These are phyloP conservation scores for Pseudonitzschia pungens DNA, from an alignment of 108 stramenopile genomes.

Conservation along the genomic window DNA sequence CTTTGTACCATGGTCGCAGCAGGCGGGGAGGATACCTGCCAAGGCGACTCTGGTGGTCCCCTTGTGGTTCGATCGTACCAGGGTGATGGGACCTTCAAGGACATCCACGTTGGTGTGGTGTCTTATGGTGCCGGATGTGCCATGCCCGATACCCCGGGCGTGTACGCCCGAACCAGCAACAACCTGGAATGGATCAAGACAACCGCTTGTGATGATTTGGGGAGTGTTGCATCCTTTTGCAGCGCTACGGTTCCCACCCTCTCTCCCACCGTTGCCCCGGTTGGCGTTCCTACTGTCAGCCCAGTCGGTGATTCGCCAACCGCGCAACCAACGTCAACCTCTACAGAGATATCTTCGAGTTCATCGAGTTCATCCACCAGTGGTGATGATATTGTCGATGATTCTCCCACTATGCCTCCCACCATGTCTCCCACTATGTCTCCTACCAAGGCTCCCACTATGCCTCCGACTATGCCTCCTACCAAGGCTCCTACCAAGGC, in stretches of 20 bases:
- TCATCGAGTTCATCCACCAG: too few relatives aligned
- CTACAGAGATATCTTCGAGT: too few relatives aligned
- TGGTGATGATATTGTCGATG: too few relatives aligned
- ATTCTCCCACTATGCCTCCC: too few relatives aligned
- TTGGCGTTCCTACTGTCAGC: too few relatives aligned
- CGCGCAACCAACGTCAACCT: too few relatives aligned
- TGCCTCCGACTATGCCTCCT: slow-evolving; percentile 66
- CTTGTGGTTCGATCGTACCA: slow-evolving; percentile 11
- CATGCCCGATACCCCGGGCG: slow-evolving; percentile 26
- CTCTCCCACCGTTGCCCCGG: too few relatives aligned
- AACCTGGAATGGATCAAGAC: slow-evolving; percentile 29
- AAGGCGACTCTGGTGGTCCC: slow-evolving; percentile 60
- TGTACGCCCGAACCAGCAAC: slow-evolving; percentile 25
- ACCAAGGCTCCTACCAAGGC: slow-evolving; percentile 24
- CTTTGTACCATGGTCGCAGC: slow-evolving; percentile 36
- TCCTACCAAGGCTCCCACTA: slow-evolving; percentile 49
- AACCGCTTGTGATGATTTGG: slow-evolving; percentile 9
- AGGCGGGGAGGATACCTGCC: slow-evolving; percentile 47
- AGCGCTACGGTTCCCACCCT: too few relatives aligned
- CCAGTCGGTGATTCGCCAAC: too few relatives aligned
- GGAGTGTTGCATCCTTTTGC: too few relatives aligned
- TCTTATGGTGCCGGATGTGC: slow-evolving; percentile 45
- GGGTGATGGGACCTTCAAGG: background rate
- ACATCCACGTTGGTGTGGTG: slow-evolving; percentile 38
- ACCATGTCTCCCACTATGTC: too few relatives aligned